phyloP scores from a whole-genome alignment of 306 rosid species.

The Abrus pulchellus region DNA sequence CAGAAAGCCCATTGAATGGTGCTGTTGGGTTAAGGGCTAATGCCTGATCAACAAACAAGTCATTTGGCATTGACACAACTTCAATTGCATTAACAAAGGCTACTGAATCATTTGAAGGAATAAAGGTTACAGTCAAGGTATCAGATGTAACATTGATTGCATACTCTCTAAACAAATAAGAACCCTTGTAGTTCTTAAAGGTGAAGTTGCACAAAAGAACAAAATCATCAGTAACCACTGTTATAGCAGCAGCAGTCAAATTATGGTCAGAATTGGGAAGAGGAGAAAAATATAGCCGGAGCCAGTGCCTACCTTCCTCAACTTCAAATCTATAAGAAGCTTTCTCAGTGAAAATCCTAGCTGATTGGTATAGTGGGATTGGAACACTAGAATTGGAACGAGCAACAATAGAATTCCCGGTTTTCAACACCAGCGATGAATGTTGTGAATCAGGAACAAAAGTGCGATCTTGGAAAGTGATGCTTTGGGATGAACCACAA shows the following conservation, averaged over 20 bases:
- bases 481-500: constrained; percentile 77
- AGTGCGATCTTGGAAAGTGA: constrained; percentile 74
- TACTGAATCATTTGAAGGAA: constrained; percentile 77
- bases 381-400: constrained; percentile 68
- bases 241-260: constrained; percentile 72
- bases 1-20: constrained; percentile 74
- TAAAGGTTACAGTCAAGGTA: constrained; percentile 68
- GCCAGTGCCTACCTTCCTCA: constrained; percentile 82
- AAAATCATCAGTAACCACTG: constrained; percentile 79
- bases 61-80: constrained; percentile 85
- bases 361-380: constrained; percentile 77
- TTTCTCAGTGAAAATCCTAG: constrained; percentile 69
- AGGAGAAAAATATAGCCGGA: constrained; percentile 82
- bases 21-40: constrained; percentile 64
- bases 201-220: constrained; percentile 85
- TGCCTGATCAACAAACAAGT: constrained; percentile 83
- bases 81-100: constrained; percentile 93
- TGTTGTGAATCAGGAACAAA: constrained; percentile 82
- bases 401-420: constrained; percentile 66
- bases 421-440: constrained; percentile 62
- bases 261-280: constrained; percentile 55
- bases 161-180: constrained; percentile 85
- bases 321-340: constrained; percentile 77
- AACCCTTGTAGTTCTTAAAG: constrained; percentile 70
- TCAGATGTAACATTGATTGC: constrained; percentile 78